phyloP scores from a whole-genome alignment of 106 monocot species.

The Vanilla planifolia region DNA sequence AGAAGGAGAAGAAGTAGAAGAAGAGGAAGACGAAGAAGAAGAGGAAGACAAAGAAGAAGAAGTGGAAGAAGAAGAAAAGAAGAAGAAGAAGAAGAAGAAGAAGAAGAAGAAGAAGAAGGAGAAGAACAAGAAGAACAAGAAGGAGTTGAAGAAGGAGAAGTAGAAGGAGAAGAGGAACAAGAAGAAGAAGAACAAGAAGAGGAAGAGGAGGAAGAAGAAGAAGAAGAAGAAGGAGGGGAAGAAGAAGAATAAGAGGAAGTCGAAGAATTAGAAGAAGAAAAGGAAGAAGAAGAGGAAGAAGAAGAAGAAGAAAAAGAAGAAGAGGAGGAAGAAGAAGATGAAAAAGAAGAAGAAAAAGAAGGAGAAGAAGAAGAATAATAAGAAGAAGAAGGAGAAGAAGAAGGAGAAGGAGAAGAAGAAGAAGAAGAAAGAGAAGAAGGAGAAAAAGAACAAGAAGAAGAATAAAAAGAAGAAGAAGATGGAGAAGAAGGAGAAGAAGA shows the following conservation, averaged over 20 bases:
- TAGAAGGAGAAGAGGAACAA: not conserved
- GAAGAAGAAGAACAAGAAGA: not conserved
- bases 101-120: not conserved
- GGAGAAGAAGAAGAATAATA: no score
- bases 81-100: not conserved
- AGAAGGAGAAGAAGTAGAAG: not conserved
- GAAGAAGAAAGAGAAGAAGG: not conserved
- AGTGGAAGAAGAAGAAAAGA: not conserved
- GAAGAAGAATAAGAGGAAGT: no score
- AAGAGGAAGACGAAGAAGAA: no score
- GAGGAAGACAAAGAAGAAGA: no score
- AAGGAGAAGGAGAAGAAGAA: not conserved
- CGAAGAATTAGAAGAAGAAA: no score
- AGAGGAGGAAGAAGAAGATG: not conserved
- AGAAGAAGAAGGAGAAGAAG: not conserved
- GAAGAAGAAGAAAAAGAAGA: not conserved
- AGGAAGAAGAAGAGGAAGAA: not conserved
- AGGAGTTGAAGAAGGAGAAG: no score
- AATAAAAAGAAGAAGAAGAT: no score
- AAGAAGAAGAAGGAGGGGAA: not conserved
- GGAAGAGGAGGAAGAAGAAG: not conserved
- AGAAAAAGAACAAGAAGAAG: no score
- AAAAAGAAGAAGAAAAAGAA: not conserved
- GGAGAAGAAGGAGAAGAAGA: no score
- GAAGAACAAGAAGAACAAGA: no score